phyloP scores from a whole-genome alignment of 2,329 filamentous ascomycete genomes.

The Ascochyta pisi region DNA sequence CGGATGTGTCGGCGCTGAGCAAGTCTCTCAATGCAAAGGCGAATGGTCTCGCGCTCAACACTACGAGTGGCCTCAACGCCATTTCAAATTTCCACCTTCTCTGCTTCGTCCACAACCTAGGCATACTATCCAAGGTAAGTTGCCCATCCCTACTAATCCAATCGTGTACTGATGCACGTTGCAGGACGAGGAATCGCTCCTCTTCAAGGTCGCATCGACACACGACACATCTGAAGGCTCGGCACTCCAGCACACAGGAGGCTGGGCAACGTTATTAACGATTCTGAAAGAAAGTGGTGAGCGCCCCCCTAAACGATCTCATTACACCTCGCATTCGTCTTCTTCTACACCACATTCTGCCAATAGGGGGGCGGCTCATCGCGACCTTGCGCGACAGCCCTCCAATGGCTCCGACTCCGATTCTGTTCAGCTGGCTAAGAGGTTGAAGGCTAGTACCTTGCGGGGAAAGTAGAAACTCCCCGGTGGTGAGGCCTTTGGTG shows the following conservation, averaged over 20 bases:
- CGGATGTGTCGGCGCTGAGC: constrained; percentile 74
- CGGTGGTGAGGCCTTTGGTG: constrained; percentile 23
- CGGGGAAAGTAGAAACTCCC: constrained; percentile 39
- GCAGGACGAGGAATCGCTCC: constrained; percentile 86
- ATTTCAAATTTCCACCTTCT: constrained; percentile 95
- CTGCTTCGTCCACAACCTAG: constrained; percentile 82
- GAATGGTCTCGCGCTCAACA: constrained; percentile 60
- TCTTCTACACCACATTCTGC: constrained; percentile 40
- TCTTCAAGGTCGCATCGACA: constrained; percentile 82
- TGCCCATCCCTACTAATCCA: not conserved
- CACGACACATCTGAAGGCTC: constrained; percentile 82
- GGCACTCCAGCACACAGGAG: constrained; percentile 82
- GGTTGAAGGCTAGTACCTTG: constrained; percentile 68
- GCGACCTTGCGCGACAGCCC: constrained; percentile 32
- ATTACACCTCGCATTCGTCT: constrained; percentile 37
- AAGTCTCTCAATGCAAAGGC: constrained; percentile 70
- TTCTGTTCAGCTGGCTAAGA: constrained; percentile 69
- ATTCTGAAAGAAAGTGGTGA: constrained; percentile 98
- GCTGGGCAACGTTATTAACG: constrained; percentile 92
- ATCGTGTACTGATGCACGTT: constrained; percentile 7
- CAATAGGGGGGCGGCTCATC: constrained; percentile 47
- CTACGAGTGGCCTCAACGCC: constrained; percentile 68
- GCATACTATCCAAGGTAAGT: constrained; percentile 81
- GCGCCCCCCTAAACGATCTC: constrained; percentile 78
- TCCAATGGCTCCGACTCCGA: constrained; percentile 55